These are phyloP conservation scores for Arthrobotrys conoides DNA, from an alignment of 2,329 filamentous ascomycete species.

Conservation along the genomic window DNA sequence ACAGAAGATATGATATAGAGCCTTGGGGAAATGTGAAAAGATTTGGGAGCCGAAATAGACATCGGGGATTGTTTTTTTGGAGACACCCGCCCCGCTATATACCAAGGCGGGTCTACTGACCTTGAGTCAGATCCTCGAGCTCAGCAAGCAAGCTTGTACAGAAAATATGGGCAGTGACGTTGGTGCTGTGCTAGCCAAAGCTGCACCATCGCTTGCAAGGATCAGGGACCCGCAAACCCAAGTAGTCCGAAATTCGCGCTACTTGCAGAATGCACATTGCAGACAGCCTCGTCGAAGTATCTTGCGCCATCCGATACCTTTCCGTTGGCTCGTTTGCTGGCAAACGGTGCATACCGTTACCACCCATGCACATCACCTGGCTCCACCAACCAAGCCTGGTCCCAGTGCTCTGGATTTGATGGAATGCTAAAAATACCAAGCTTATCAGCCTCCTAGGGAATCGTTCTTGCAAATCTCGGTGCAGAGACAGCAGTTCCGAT, in stretches of 20 bases:
- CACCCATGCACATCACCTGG: slow-evolving; percentile 58
- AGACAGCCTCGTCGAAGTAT: slow-evolving; percentile 42
- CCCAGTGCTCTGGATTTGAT: slow-evolving; percentile 34
- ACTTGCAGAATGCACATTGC: slow-evolving; percentile 41
- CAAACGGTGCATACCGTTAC: slow-evolving; percentile 53
- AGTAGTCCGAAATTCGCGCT: slow-evolving; percentile 56
- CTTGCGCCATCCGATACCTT: slow-evolving; percentile 44
- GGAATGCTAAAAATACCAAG: slow-evolving; percentile 59
- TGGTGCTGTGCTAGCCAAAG: slow-evolving; percentile 57
- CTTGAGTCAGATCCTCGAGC: slow-evolving; percentile 56
- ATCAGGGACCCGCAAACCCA: slow-evolving; percentile 35
- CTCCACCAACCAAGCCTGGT: slow-evolving; percentile 41
- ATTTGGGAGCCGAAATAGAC: not conserved
- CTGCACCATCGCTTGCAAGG: slow-evolving; percentile 49
- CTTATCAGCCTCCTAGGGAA: slow-evolving; percentile 56
- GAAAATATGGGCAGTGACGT: slow-evolving; percentile 53
- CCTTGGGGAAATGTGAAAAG: not conserved
- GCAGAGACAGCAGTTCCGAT: slow-evolving; percentile 34
- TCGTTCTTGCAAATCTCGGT: not conserved
- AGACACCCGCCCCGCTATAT: slow-evolving; percentile 54
- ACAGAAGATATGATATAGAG: slow-evolving; percentile 3
- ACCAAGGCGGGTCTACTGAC: slow-evolving; percentile 49
- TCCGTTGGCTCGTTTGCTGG: slow-evolving; percentile 38
- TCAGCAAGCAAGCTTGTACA: slow-evolving; percentile 25
- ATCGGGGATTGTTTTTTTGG: slow-evolving; percentile 10